phyloP scores from a whole-genome alignment of 805 yeast genomes.

The Metschnikowia lunata region DNA sequence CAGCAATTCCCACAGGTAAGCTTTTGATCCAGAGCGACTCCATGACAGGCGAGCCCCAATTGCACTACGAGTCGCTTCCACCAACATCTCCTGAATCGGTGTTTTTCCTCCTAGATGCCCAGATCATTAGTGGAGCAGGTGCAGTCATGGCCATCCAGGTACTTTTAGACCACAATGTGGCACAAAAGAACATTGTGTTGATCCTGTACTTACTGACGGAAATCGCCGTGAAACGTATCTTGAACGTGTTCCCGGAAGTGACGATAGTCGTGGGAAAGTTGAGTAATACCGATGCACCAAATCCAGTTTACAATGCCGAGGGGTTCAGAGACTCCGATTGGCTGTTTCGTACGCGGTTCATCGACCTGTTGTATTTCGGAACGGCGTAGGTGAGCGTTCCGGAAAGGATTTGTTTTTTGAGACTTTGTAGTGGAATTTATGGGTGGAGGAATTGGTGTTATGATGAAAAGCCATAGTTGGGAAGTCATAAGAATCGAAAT shows the following conservation, averaged over 20 bases:
- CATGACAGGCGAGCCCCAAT: constrained; percentile 87
- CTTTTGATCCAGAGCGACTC: constrained; percentile 84
- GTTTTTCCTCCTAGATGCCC: constrained; percentile 78
- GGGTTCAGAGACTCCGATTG: constrained; percentile 47
- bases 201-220: constrained; percentile 75
- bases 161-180: constrained; percentile 72
- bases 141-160: constrained; percentile 92
- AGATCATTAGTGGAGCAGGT: constrained; percentile 88
- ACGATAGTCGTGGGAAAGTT: constrained; percentile 66
- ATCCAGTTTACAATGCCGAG: constrained; percentile 28
- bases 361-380: constrained; percentile 79
- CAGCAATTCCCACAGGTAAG: constrained; percentile 78
- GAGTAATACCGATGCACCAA: constrained; percentile 35
- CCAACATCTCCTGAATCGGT: constrained; percentile 27
- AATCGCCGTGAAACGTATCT: constrained; percentile 66
- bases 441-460: too few species aligned
- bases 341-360: constrained; percentile 63
- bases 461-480: too few species aligned
- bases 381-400: constrained; percentile 24
- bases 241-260: constrained; percentile 69
- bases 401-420: too few species aligned
- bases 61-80: constrained; percentile 80
- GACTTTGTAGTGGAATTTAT: too few species aligned
- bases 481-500: too few species aligned
- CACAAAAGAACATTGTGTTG: constrained; percentile 56